Percentiles rank a stretch among this genome's conserved stretches.
Conservation (phyloP, 306 rosid species). For the Prunus kanzakura region DNA sequence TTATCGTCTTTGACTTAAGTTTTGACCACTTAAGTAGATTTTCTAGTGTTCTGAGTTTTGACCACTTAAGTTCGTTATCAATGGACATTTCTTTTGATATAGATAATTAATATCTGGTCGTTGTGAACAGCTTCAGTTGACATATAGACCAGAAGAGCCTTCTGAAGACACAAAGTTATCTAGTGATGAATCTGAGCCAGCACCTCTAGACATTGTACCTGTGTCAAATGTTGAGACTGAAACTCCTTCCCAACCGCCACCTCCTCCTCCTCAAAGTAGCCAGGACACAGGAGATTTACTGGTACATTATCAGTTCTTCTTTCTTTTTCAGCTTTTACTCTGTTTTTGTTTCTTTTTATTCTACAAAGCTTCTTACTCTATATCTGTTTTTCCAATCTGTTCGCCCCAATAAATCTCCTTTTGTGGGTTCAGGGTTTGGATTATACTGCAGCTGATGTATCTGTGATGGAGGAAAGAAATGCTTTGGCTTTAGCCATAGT, state of each 20-base stretch:
- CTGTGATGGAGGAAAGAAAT: conserved; percentile 81
- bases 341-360: conserved; percentile 6
- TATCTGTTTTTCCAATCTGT: neutral
- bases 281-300: conserved; percentile 77
- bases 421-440: conserved; percentile 70
- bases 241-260: conserved; percentile 21
- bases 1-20: neutral
- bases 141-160: conserved; percentile 80
- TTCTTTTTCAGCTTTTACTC: neutral
- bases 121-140: conserved; percentile 79
- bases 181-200: conserved; percentile 61
- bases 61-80: neutral
- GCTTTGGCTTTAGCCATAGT: conserved; percentile 91
- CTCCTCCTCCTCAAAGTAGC: conserved; percentile 56
- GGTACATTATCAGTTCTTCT: conserved; percentile 44
- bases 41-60: conserved; percentile 1
- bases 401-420: neutral
- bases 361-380: neutral
- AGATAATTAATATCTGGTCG: conserved; percentile 22
- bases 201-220: conserved; percentile 44
- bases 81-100: neutral
- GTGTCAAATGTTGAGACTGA: conserved; percentile 50
- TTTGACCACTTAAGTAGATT: neutral
- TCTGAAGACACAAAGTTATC: conserved; percentile 55
- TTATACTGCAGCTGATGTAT: conserved; percentile 53